These are phyloP conservation scores for Peronospora destructor DNA, from an alignment of 352 stramenopile genomes.

Conservation along the genomic window DNA sequence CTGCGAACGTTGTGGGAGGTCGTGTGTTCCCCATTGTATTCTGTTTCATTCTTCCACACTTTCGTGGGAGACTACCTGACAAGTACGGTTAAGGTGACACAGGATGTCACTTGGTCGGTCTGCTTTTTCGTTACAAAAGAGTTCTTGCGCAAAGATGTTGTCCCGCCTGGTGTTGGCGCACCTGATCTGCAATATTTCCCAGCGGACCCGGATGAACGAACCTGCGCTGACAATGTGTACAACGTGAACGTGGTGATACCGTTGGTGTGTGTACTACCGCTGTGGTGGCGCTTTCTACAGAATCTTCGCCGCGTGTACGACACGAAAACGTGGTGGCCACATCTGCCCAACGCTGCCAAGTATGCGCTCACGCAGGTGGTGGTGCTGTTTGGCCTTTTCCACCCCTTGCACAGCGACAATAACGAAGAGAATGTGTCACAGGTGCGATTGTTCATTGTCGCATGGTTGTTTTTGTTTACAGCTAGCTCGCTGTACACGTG, in stretches of 20 bases:
- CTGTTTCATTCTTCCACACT: conserved; percentile 92
- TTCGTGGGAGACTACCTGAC: conserved; percentile 87
- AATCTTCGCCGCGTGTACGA: conserved; percentile 93
- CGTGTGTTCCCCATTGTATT: conserved; percentile 85
- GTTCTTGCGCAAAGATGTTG: conserved; percentile 76
- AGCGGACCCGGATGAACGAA: conserved; percentile 12
- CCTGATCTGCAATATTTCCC: conserved; percentile 12
- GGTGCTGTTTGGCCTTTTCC: conserved; percentile 79
- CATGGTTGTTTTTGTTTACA: conserved; percentile 76
- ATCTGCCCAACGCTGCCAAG: conserved; percentile 94
- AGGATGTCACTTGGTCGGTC: conserved; percentile 89
- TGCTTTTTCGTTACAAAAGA: conserved; percentile 94
- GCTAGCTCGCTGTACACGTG: conserved; percentile 75
- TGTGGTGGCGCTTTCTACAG: conserved; percentile 96
- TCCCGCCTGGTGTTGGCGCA: conserved; percentile 16
- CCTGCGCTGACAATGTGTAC: conserved; percentile 73
- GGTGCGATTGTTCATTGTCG: conserved; percentile 46
- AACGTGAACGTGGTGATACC: conserved; percentile 94
- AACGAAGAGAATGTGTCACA: conserved; percentile 14
- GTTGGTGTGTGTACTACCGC: conserved; percentile 90
- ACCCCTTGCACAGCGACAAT: conserved; percentile 57
- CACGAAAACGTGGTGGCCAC: conserved; percentile 91
- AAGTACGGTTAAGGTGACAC: conserved; percentile 76
- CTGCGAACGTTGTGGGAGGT: conserved; percentile 85
- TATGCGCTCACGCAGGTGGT: conserved; percentile 87